Evolutionary conservation across 495 filamentous ascomycete genomes (phyloP).

Genomic region (Achaetomiella virescens): DNA sequence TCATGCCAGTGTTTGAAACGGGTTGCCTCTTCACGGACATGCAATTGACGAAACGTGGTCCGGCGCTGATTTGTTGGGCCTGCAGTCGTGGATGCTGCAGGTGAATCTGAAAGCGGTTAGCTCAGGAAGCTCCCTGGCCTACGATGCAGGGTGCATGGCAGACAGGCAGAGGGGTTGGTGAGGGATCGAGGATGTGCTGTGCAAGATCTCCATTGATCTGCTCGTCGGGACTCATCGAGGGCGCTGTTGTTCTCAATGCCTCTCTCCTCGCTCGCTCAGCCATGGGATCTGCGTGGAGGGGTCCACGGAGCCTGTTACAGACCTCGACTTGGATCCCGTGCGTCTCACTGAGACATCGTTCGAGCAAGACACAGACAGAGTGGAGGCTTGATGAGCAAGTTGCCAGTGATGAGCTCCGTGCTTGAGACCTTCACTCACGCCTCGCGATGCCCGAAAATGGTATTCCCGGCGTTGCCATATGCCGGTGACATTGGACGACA

Average conservation of each 20-base stretch:
- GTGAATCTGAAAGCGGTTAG: constrained; percentile 23
- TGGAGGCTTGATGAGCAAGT: background rate
- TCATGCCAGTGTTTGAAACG: constrained; percentile 7
- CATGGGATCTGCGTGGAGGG: constrained; percentile 1
- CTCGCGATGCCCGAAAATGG: background rate
- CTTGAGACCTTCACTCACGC: background rate
- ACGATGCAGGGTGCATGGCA: constrained; percentile 17
- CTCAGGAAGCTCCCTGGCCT: constrained; percentile 13
- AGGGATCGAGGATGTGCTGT: constrained; percentile 1
- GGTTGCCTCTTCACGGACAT: constrained; percentile 10
- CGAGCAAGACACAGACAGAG: background rate
- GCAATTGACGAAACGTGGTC: constrained; percentile 15
- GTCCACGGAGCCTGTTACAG: constrained; percentile 5
- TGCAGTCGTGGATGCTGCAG: constrained; percentile 20
- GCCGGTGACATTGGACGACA: constrained; percentile 9
- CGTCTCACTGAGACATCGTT: background rate
- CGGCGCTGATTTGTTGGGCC: constrained; percentile 20
- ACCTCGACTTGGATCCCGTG: background rate
- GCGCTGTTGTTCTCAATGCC: constrained; percentile 15
- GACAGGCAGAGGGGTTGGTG: constrained; percentile 10
- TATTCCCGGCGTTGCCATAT: constrained; percentile 5
- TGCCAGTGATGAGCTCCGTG: background rate
- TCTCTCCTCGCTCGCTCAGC: background rate
- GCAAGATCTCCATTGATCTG: constrained; percentile 27
- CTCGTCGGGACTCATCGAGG: no score